Base-by-base conservation (phyloP, 1,284 basidiomycete genomes). In the Boletus semigastroideus region DNA sequence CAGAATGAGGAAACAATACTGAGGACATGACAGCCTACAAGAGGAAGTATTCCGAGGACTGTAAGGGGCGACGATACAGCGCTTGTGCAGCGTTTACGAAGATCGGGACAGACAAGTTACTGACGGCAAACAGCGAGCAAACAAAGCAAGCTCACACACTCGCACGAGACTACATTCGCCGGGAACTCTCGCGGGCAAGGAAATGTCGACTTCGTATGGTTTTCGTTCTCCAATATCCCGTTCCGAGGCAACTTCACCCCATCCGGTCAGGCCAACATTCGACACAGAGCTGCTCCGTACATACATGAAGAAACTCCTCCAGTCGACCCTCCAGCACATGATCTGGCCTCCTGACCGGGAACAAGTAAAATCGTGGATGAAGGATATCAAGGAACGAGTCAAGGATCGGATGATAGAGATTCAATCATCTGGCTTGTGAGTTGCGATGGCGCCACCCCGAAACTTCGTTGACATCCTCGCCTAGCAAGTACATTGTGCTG, bases 331-430 rank as follows among this genome's bases (percentile, higher is more conserved):
- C 25, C 79, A 84, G 56, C 77, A 70, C 48, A 77, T 75, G 47
- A 64, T 76, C n/a, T 91, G 87, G 87, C 63, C 76, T 42, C 81
- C 80, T 59, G 87, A 91, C 53, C 76, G 80, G 34, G 87, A 90
- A 39, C 78, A 78, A 48, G 78, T 86, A 16, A 87, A 82, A 67
- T 75, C 68, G 10, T 89, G 86, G 85, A 89, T 88, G 66, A 88
- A 85, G 68, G 87, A 92, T 63, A 86, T 92, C 56, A 84, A 86
- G 19, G 86, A 88, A 60, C 78, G 88, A 40, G 81, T 92, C 33
- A 92, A 90, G 70, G 86, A 88, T 66, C 74, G 88, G 62, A 91
- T 91, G 86, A 59, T 89, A 51, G 86, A 87, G 63, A 89, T 91
- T 47, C 85, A 88, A 62, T 84, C 87, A 37, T 76, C 75, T 60